A percentile compares a stretch with the other conserved stretches of the same genome.
Evolutionary conservation across 208 protist genomes (phyloP).

Genomic region (Tritrichomonas musculus): DNA sequence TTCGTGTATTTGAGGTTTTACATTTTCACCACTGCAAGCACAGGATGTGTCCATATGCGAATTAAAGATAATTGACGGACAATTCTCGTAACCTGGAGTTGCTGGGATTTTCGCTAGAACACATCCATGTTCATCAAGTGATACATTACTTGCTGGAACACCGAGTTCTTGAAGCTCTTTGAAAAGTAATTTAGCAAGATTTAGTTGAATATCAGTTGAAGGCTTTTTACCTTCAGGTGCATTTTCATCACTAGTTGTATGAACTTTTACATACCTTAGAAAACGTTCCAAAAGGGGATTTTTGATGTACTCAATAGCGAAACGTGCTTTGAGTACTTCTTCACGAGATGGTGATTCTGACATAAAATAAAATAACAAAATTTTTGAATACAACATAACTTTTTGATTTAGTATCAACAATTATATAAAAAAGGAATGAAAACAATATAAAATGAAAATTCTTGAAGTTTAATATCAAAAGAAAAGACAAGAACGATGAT

Average conservation of each 20-base stretch:
- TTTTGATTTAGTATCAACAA: no score
- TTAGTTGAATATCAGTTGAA: not conserved
- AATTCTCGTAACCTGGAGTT: not conserved
- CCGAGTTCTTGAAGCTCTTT: not conserved
- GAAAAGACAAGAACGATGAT: no score
- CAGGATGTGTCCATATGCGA: constrained; percentile 16
- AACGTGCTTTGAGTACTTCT: not conserved
- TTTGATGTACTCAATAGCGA: not conserved
- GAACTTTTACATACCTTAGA: not conserved
- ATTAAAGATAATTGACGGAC: not conserved
- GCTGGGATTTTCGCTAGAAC: not conserved
- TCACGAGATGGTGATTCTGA: not conserved
- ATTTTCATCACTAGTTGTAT: not conserved
- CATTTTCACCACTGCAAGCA: not conserved
- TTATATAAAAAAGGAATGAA: no score
- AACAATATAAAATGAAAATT: no score
- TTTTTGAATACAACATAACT: no score
- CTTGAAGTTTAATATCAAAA: no score
- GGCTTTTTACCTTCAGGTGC: not conserved
- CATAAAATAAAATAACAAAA: no score
- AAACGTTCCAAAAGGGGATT: not conserved
- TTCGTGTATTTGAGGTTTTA: not conserved
- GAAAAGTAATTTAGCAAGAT: not conserved
- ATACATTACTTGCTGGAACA: not conserved
- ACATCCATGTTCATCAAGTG: not conserved